These are phyloP conservation scores for Striga asiatica DNA, from an alignment of 257 asterid species.

Conservation along the genomic window DNA sequence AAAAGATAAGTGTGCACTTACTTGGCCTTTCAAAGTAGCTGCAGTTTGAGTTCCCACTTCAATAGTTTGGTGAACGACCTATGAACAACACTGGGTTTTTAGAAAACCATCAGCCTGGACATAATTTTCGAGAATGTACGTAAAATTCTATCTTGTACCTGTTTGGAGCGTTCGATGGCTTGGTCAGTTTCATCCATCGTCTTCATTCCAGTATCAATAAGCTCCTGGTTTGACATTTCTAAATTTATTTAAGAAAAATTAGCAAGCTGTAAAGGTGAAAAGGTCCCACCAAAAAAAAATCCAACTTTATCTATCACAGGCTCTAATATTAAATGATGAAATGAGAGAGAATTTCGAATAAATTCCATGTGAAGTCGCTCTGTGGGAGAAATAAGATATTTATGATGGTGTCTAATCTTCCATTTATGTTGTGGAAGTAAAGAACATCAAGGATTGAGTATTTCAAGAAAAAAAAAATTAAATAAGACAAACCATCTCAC, in stretches of 20 bases:
- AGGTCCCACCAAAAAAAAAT: not conserved
- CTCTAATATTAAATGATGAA: not conserved
- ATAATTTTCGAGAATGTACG: slow-evolving; percentile 10
- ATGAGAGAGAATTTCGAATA: too few relatives aligned
- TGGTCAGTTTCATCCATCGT: slow-evolving; percentile 98
- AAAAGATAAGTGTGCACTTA: slow-evolving; percentile 8
- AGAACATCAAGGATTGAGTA: not conserved
- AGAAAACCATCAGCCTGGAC: slow-evolving; percentile 3
- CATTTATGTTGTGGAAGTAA: not conserved
- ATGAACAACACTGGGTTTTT: slow-evolving; percentile 20
- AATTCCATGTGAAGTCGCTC: too few relatives aligned
- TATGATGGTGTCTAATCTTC: not conserved
- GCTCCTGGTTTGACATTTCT: slow-evolving; percentile 99
- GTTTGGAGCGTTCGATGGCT: slow-evolving; percentile 97
- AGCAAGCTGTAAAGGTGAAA: slow-evolving; percentile 20
- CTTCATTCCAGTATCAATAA: slow-evolving; percentile 59
- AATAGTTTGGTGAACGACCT: slow-evolving; percentile 97
- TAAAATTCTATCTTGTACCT: slow-evolving; percentile 36
- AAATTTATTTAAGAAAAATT: slow-evolving; percentile 21
- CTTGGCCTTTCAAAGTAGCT: slow-evolving; percentile 88
- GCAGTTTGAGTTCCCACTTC: slow-evolving; percentile 98
- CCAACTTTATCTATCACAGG: too few relatives aligned
- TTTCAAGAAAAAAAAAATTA: not conserved
- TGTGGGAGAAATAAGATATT: not conserved
- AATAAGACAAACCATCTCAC: not conserved